These are phyloP conservation scores for Mariannaea sp. DNA, from an alignment of 2,329 filamentous ascomycete genomes.

Conservation along the genomic window DNA sequence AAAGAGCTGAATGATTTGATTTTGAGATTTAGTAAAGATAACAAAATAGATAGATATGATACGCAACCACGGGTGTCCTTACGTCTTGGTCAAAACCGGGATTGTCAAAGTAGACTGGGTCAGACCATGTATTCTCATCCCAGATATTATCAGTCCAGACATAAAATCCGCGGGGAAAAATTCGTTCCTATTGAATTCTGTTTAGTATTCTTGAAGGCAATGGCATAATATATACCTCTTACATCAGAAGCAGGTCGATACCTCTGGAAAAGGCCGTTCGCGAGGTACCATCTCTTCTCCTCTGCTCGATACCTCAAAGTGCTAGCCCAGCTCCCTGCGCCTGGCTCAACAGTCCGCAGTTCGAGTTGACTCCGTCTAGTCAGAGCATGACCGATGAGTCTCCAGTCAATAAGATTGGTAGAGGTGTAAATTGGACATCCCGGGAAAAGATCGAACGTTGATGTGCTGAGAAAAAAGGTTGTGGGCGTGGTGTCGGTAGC, in stretches of 20 bases:
- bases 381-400: slow-evolving; percentile 57
- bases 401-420: slow-evolving; percentile 57
- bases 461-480: slow-evolving; percentile 62
- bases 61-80: too few relatives aligned
- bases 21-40: rapidly evolving
- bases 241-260: slow-evolving; percentile 47
- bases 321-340: slow-evolving; percentile 54
- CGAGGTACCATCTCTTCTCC: slow-evolving; percentile 51
- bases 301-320: slow-evolving; percentile 50
- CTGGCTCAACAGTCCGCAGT: slow-evolving; percentile 56
- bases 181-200: slow-evolving; percentile 42
- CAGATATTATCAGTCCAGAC: slow-evolving; percentile 58
- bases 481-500: slow-evolving; percentile 37
- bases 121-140: slow-evolving; percentile 55
- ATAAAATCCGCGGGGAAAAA: slow-evolving; percentile 59
- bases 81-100: slow-evolving; percentile 58
- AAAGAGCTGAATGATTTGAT: slow-evolving; percentile 40
- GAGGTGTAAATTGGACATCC: slow-evolving; percentile 65
- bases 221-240: neutral
- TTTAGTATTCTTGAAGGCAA: neutral
- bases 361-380: slow-evolving; percentile 56
- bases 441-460: slow-evolving; percentile 66
- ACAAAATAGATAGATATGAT: too few relatives aligned
- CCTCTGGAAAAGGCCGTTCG: slow-evolving; percentile 50
- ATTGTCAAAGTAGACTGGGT: slow-evolving; percentile 59